Percentiles rank a stretch among this genome's conserved stretches.
These are phyloP conservation scores for Galerina marginata DNA, from an alignment of 768 basidiomycete genomes.

Conservation along the genomic window DNA sequence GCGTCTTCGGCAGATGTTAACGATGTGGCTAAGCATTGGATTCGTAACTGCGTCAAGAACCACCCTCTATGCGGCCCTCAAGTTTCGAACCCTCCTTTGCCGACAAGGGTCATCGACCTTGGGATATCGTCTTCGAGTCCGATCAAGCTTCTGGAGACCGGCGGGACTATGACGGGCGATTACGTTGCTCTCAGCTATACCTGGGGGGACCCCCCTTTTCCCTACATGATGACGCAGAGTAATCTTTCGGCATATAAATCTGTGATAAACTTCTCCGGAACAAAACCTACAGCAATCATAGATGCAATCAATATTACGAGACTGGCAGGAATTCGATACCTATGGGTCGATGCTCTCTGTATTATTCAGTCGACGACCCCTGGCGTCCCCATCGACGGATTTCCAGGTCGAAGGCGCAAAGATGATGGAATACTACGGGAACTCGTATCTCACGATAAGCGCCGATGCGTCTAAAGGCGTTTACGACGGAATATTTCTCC, in stretches of 20 bases:
- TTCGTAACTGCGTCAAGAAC: not conserved
- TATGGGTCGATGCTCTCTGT: conserved; percentile 9
- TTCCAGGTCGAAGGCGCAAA: not conserved
- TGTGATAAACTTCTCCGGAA: not conserved
- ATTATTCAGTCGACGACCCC: not conserved
- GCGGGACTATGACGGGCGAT: not conserved
- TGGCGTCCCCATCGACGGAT: not conserved
- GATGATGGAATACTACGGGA: conserved; percentile 1
- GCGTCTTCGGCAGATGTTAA: not conserved
- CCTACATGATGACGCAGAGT: not conserved
- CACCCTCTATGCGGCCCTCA: not conserved
- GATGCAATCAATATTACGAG: not conserved
- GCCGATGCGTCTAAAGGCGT: not conserved
- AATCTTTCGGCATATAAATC: not conserved
- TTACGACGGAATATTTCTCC: not conserved
- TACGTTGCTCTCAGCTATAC: conserved; percentile 2
- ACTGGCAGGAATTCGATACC: not conserved
- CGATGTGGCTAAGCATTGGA: not conserved
- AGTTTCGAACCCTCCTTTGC: not conserved
- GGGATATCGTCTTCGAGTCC: not conserved
- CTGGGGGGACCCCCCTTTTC: not conserved
- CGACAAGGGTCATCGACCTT: not conserved
- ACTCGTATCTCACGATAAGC: conserved; percentile 1
- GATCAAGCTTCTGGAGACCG: not conserved
- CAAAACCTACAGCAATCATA: not conserved